Percentiles rank a stretch among this genome's conserved stretches.
Conservation (phyloP, 768 basidiomycete genomes). For the Agaricus subrufescens region DNA sequence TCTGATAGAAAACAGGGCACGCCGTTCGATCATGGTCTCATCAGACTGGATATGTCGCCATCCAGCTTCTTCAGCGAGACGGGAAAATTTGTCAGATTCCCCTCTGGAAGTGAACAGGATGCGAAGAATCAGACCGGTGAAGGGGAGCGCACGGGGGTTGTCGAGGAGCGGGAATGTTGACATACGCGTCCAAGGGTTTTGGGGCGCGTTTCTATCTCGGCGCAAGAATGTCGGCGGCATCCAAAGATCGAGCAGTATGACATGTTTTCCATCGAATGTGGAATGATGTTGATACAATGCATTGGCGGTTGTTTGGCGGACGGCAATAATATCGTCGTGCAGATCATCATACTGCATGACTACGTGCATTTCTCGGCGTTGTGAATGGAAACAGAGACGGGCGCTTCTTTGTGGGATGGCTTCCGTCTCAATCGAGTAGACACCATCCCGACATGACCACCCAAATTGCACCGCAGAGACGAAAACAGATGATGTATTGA, state of each 20-base stretch:
- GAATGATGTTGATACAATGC: constrained; percentile 30
- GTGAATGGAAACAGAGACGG: constrained; percentile 32
- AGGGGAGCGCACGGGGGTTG: constrained; percentile 42
- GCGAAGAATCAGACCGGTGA: constrained; percentile 47
- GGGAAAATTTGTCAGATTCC: constrained; percentile 34
- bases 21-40: constrained; percentile 33
- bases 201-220: background rate
- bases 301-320: constrained; percentile 40
- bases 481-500: constrained; percentile 23
- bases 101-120: constrained; percentile 33
- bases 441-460: constrained; percentile 56
- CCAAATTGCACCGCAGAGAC: constrained; percentile 49
- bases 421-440: constrained; percentile 46
- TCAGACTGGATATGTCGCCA: constrained; percentile 29
- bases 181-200: background rate
- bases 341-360: constrained; percentile 15
- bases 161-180: constrained; percentile 14
- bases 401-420: constrained; percentile 11
- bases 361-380: constrained; percentile 45
- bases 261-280: constrained; percentile 22
- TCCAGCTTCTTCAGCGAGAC: constrained; percentile 32
- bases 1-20: constrained; percentile 38
- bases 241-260: constrained; percentile 39
- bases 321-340: constrained; percentile 31
- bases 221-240: constrained; percentile 24